phyloP scores from a whole-genome alignment of 2,329 filamentous ascomycete species.

The Amesomyces nigricolor region DNA sequence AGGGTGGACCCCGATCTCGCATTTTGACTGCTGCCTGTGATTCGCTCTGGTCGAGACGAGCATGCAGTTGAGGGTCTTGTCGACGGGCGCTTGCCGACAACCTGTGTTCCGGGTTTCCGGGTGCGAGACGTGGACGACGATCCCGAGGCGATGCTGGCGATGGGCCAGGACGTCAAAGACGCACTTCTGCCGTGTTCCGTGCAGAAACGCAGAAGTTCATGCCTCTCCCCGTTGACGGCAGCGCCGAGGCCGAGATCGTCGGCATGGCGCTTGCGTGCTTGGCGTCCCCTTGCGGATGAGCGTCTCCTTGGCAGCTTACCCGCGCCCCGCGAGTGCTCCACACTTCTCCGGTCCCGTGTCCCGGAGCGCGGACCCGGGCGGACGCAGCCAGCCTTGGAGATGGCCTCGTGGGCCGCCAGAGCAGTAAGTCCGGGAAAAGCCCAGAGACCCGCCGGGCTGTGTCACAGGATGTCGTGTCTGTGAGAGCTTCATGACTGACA shows the following conservation, averaged over 20 bases:
- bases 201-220: background rate
- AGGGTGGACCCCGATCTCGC: slow-evolving; percentile 2
- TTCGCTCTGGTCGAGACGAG: background rate
- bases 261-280: slow-evolving; percentile 1
- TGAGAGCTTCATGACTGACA: no score
- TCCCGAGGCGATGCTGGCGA: background rate
- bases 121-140: background rate
- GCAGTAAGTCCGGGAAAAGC: no score
- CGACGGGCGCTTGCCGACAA: background rate
- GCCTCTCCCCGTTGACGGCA: background rate
- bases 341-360: slow-evolving; percentile 3
- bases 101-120: background rate
- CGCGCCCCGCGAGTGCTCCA: background rate
- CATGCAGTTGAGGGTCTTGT: background rate
- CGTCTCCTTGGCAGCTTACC: no score
- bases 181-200: background rate
- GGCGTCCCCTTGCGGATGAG: background rate
- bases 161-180: background rate
- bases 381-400: background rate
- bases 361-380: background rate
- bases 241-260: background rate
- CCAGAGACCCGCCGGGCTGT: background rate
- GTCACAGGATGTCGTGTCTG: no score
- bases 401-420: background rate
- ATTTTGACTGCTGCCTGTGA: slow-evolving; percentile 7